Conservation (phyloP, 129 eudicot genomes). For the Flaveria robusta region DNA sequence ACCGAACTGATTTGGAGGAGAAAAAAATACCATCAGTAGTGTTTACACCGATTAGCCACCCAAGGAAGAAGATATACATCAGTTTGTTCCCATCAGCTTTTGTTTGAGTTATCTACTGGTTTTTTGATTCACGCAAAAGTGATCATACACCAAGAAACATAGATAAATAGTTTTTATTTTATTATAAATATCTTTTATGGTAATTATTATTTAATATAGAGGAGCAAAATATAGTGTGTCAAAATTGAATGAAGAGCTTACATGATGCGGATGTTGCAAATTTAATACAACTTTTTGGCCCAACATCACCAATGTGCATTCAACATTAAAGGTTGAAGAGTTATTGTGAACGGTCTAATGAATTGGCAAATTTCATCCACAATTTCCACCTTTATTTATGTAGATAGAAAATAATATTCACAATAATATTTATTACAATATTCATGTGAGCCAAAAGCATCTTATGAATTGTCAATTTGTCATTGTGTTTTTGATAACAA, state of each 20-base stretch:
- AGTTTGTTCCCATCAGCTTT: too few relatives aligned
- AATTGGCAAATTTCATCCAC: background rate
- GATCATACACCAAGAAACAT: too few relatives aligned
- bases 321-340: background rate
- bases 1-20: too few relatives aligned
- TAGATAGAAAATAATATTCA: too few relatives aligned
- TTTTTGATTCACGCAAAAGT: too few relatives aligned
- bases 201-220: background rate
- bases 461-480: background rate
- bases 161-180: background rate
- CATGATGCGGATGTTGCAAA: background rate
- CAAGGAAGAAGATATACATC: too few relatives aligned
- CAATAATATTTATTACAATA: background rate
- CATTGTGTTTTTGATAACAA: background rate
- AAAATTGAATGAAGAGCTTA: background rate
- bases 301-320: background rate
- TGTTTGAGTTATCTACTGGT: too few relatives aligned
- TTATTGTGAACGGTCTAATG: background rate
- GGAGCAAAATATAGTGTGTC: background rate
- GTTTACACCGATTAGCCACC: too few relatives aligned
- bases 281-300: background rate
- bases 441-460: background rate
- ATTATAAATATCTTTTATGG: too few relatives aligned
- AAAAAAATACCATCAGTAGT: too few relatives aligned
- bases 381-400: background rate